These are phyloP conservation scores for Lenzites betulinus DNA, from an alignment of 768 basidiomycete species.

Conservation along the genomic window DNA sequence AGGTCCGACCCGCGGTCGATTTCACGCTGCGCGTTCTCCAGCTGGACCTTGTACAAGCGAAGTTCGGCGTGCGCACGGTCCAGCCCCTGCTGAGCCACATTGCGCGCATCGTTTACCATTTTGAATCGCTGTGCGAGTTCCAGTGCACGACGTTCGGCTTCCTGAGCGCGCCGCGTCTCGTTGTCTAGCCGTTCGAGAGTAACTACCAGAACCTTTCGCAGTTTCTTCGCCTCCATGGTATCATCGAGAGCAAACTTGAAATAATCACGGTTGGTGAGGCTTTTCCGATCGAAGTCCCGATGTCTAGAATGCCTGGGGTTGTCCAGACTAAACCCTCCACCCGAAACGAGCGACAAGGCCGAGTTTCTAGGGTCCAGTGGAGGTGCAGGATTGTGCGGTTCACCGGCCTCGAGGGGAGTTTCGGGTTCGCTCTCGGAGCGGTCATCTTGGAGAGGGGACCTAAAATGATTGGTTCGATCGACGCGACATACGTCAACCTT, in stretches of 20 bases:
- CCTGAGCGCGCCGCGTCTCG: conserved; percentile 44
- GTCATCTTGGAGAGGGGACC: conserved; percentile 19
- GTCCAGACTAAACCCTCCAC: conserved; percentile 13
- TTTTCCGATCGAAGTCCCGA: conserved; percentile 22
- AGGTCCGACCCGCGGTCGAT: conserved; percentile 45
- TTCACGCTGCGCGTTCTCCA: conserved; percentile 47
- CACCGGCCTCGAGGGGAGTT: not conserved
- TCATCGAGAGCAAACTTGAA: conserved; percentile 28
- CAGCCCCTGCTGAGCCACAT: conserved; percentile 41
- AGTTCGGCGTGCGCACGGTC: conserved; percentile 44
- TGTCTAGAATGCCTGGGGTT: conserved; percentile 17
- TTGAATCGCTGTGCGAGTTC: conserved; percentile 47
- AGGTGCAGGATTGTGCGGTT: not conserved
- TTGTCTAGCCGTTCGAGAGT: conserved; percentile 39
- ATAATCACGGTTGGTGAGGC: conserved; percentile 25
- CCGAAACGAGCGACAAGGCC: conserved; percentile 13
- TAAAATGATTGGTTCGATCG: not conserved
- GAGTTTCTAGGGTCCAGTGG: conserved; percentile 18
- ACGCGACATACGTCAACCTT: not conserved
- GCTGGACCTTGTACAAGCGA: conserved; percentile 46
- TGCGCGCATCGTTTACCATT: conserved; percentile 41
- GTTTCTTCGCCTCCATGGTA: conserved; percentile 28
- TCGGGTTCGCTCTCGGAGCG: conserved; percentile 19
- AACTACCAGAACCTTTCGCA: conserved; percentile 28
- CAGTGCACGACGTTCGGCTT: conserved; percentile 49